Conservation (phyloP, 768 basidiomycete species). For the Lentinula sp. region DNA sequence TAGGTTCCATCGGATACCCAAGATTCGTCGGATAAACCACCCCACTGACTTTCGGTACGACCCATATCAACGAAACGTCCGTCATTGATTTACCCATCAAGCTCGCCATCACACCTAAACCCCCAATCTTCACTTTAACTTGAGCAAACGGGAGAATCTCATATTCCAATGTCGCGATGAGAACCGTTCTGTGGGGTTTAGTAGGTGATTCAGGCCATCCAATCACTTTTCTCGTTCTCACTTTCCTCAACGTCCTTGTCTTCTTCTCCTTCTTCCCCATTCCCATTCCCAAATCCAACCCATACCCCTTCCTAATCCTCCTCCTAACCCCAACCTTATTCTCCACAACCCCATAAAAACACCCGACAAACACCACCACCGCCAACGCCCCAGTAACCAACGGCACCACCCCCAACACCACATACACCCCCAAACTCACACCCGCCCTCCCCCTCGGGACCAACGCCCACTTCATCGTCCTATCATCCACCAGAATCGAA, state of each 20-base stretch:
- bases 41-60: slow-evolving; percentile 92
- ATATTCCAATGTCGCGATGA: slow-evolving; percentile 91
- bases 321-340: slow-evolving; percentile 86
- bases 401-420: slow-evolving; percentile 74
- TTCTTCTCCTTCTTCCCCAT: no score
- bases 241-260: no score
- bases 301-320: slow-evolving; percentile 30
- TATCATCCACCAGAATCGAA: slow-evolving; percentile 77
- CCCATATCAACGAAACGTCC: slow-evolving; percentile 92
- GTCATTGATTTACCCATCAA: slow-evolving; percentile 99
- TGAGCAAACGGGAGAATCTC: slow-evolving; percentile 93
- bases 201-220: slow-evolving; percentile 96
- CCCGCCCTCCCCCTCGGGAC: slow-evolving; percentile 76
- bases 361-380: slow-evolving; percentile 87
- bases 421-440: slow-evolving; percentile 85
- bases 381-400: slow-evolving; percentile 80
- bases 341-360: slow-evolving; percentile 93
- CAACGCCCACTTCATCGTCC: slow-evolving; percentile 69
- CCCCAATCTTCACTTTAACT: slow-evolving; percentile 96
- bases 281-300: no score
- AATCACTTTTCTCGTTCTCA: no score
- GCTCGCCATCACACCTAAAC: slow-evolving; percentile 95
- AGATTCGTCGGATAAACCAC: slow-evolving; percentile 70
- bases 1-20: slow-evolving; percentile 88
- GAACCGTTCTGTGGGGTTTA: slow-evolving; percentile 77